Evolutionary conservation across 352 stramenopile genomes (phyloP).

Genomic region (Elongisporangium undulatum): DNA sequence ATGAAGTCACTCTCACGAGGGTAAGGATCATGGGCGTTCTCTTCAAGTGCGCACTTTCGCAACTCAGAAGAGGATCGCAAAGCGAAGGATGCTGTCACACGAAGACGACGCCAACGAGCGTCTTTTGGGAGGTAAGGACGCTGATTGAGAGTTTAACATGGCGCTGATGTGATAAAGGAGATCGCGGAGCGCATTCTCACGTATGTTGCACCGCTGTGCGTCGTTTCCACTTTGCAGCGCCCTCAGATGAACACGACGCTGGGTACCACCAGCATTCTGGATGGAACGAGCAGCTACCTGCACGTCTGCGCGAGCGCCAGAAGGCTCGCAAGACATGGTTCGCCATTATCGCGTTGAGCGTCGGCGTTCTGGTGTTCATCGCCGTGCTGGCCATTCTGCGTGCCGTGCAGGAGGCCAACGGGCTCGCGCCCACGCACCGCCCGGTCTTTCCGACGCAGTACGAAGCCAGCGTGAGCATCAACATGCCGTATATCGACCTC

Average conservation of each 20-base stretch:
- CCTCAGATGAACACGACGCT: slow-evolving; percentile 10
- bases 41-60: background rate
- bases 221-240: background rate
- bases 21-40: background rate
- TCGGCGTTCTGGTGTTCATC: slow-evolving; percentile 81
- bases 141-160: background rate
- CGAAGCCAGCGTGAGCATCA: slow-evolving; percentile 82
- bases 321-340: slow-evolving; percentile 78
- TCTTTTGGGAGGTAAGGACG: background rate
- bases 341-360: slow-evolving; percentile 71
- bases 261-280: slow-evolving; percentile 13
- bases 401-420: slow-evolving; percentile 74
- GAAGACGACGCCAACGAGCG: background rate
- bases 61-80: background rate
- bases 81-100: background rate
- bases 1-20: background rate
- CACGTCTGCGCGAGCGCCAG: slow-evolving; percentile 42
- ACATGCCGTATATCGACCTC: slow-evolving; percentile 89
- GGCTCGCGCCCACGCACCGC: slow-evolving; percentile 58
- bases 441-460: slow-evolving; percentile 80
- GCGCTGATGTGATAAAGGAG: background rate
- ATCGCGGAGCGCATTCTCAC: background rate
- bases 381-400: slow-evolving; percentile 76
- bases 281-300: slow-evolving; percentile 5
- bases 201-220: background rate